Evolutionary conservation across 2,329 filamentous ascomycete genomes (phyloP), one percentile per base, ranked within the genome.

Genomic region (Botrytis pseudocinerea): DNA sequence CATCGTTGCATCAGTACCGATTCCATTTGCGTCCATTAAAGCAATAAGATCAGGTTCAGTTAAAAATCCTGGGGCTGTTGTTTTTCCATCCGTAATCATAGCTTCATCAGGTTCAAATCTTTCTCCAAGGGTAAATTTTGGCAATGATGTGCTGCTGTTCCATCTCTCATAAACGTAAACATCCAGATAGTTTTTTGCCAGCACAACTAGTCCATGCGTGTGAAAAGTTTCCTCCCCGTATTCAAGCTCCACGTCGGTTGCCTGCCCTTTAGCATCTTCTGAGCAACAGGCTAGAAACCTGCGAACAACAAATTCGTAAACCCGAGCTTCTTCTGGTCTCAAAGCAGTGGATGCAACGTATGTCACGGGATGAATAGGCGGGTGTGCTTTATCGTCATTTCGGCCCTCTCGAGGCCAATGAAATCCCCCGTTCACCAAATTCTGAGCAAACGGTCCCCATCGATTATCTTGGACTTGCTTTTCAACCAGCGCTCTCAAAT

Each of bases 1-100:
- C 96, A 99, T 99, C 1, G 96, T 99, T 10, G 96, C 96, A 83
- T 99, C 96, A 16, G 96, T 99, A 20, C 96, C 96, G 76, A 99
- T 99, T 2, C 96, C 96, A 80, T 99, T 99, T 62, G 94, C 95
- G 83, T 99, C 96, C 96, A 99, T 99, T 18, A 99, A 87, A 4
- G 92, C 92, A 80, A 99, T 97, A 40, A 99, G 86, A 81, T 99
- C 96, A 0, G 96, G 95, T 81, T 99, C 96, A 0, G 96, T 98
- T 44, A 99, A 86, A 80, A 97, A 98, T 35, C 87, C 89, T 0
- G 96, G 96, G 20, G 95, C 86, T 1, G 87, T 89, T 0, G 96
- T 99, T 82, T 97, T 92, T n/a, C 96, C 95, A 78, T 98, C 94
- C 0, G 89, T 91, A 83, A 99, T 94, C 78, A 92, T 90, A 6